phyloP scores from a whole-genome alignment of 1,139 yeast species.

The Suhomyces maxii region DNA sequence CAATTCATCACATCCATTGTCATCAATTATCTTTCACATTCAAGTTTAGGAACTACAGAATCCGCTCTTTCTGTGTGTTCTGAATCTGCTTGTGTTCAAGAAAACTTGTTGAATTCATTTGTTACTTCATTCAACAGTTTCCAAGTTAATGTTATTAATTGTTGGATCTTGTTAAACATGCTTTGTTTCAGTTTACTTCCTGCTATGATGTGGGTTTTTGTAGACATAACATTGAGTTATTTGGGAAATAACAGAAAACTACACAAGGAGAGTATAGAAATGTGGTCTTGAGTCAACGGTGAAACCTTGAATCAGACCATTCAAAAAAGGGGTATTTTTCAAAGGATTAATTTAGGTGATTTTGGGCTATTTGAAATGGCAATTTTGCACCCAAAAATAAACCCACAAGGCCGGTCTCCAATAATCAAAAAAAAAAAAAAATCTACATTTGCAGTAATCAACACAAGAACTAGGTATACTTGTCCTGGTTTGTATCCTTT shows the following conservation, averaged over 20 bases:
- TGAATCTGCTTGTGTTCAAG: slow-evolving; percentile 6
- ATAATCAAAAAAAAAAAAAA: too few species aligned
- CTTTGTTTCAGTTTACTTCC: slow-evolving; percentile 30
- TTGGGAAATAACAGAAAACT: neutral
- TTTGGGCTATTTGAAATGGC: too few species aligned
- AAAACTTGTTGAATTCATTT: slow-evolving; percentile 5
- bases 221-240: slow-evolving; percentile 17
- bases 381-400: too few species aligned
- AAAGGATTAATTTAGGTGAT: too few species aligned
- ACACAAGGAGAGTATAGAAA: neutral
- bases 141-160: slow-evolving; percentile 14
- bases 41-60: slow-evolving; percentile 9
- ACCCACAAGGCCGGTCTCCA: too few species aligned
- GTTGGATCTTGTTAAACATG: slow-evolving; percentile 25
- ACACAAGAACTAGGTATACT: too few species aligned
- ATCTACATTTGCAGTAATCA: too few species aligned
- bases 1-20: slow-evolving; percentile 21
- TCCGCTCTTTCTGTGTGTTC: slow-evolving; percentile 2
- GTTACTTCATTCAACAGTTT: slow-evolving; percentile 10
- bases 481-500: too few species aligned
- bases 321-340: too few species aligned
- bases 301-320: neutral
- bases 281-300: neutral
- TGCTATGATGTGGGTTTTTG: slow-evolving; percentile 24
- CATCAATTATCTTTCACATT: slow-evolving; percentile 19